A percentile compares a stretch with the other conserved stretches of the same genome.
phyloP scores from a whole-genome alignment of 2,329 filamentous ascomycete species.

The Pseudocercospora vitis region DNA sequence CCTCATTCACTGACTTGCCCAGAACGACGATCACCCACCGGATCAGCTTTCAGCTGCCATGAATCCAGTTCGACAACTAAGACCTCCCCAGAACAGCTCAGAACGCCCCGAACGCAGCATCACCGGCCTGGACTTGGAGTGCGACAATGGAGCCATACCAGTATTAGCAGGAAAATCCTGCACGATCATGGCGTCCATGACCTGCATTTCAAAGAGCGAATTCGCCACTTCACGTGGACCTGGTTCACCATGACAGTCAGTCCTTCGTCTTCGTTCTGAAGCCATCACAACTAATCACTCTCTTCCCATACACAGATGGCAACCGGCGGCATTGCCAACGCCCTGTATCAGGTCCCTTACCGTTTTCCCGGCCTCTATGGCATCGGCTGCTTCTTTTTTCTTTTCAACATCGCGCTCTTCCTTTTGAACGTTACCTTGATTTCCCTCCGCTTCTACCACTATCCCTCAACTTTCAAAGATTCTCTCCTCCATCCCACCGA shows the following conservation, averaged over 20 bases:
- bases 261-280: too few relatives aligned
- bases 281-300: too few relatives aligned
- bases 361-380: slow-evolving; percentile 48
- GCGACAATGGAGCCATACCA: slow-evolving; percentile 20
- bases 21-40: background rate
- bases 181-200: slow-evolving; percentile 27
- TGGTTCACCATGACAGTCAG: slow-evolving; percentile 66
- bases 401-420: slow-evolving; percentile 59
- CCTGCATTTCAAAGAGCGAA: slow-evolving; percentile 55
- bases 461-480: slow-evolving; percentile 67
- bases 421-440: slow-evolving; percentile 70
- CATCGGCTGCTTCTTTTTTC: slow-evolving; percentile 51
- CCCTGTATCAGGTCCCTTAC: slow-evolving; percentile 52
- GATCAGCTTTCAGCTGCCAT: background rate
- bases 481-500: slow-evolving; percentile 77
- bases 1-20: background rate
- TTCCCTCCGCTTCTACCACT: slow-evolving; percentile 65
- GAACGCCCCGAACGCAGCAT: background rate
- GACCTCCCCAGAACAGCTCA: background rate
- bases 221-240: slow-evolving; percentile 70
- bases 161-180: slow-evolving; percentile 13
- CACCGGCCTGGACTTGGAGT: background rate
- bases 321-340: slow-evolving; percentile 54
- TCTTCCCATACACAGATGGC: too few relatives aligned
- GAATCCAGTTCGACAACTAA: background rate